A percentile compares a stretch with the other conserved stretches of the same genome.
These are phyloP conservation scores for Inosperma sp. DNA, from an alignment of 768 basidiomycete genomes.

Conservation along the genomic window DNA sequence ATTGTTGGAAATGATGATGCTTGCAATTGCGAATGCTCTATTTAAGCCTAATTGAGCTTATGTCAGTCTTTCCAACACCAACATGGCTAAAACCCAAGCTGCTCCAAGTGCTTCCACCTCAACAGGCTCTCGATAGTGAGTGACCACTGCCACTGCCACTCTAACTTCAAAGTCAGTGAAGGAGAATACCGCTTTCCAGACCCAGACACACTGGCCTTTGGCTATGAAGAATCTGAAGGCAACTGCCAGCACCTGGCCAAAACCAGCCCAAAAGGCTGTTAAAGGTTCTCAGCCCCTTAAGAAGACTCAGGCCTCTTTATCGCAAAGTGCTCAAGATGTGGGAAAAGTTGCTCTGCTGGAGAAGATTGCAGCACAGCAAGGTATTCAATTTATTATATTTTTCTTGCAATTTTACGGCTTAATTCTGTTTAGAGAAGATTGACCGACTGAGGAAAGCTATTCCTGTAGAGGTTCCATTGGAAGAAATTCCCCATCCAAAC, in stretches of 20 bases:
- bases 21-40: no score
- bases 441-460: background rate
- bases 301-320: background rate
- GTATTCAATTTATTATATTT: background rate
- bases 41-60: background rate
- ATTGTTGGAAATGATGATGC: no score
- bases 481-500: background rate
- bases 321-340: background rate
- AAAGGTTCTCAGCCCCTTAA: background rate
- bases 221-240: background rate
- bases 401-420: background rate
- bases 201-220: background rate
- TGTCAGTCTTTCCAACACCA: no score
- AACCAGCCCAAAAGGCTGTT: background rate
- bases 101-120: background rate
- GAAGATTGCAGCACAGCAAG: background rate
- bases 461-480: no score
- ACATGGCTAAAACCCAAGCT: background rate
- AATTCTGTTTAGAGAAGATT: background rate
- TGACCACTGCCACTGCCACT: background rate
- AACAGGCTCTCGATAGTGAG: background rate
- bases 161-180: background rate
- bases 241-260: background rate
- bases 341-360: background rate
- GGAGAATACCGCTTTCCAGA: constrained; percentile 1